Evolutionary conservation across 2,329 filamentous ascomycete genomes (phyloP), one percentile per base, ranked within the genome.

Genomic region (Arthrocladium fulminans): DNA sequence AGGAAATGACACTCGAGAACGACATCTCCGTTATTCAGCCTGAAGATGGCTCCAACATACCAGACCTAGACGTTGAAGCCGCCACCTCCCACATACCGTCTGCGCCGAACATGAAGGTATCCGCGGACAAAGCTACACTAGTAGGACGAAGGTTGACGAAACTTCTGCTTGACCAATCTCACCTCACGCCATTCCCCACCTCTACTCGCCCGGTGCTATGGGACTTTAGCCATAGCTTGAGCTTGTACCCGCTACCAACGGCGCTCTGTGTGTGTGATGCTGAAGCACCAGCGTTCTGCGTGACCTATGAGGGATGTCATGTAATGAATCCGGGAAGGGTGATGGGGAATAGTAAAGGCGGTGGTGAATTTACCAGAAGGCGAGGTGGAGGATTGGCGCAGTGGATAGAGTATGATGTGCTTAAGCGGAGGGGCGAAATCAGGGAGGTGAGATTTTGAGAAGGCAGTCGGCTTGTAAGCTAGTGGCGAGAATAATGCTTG

Each of bases 251-350:
- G 7, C 68, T 97, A 23, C 92, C 92, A 1, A 90, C 86, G 17
- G 81, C 86, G 1, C 72, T 97, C 60, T 79, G 94, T 13, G 68
- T 98, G 3, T 83, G 88, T 1, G 92, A 98, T 67, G 73, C 84
- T 0, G 86, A 89, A 35, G 82, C 84, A 8, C 82, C 86, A 12
- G 76, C 88, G 0, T 98, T 95, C 61, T 84, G 84, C 47, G 73
- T 96, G 55, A 94, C 86, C 12, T 97, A 97, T 61, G 90, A 95
- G 66, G 90, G 89, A 0, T 97, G 92, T 61, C 86, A 92, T 68
- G 89, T 96, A 27, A 83, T 98, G 77, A 98, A 98, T 63, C 89
- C 92, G 0, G 88, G 88, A 4, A 75, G 77, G 42, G 66, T 98
- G 43, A 74, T 94, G 7, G 56, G 56, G 35, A 50, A 54, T 30